Percentiles rank a stretch among this genome's conserved stretches.
phyloP scores from a whole-genome alignment of 352 stramenopile genomes.

The Phytophthora ohioensis region DNA sequence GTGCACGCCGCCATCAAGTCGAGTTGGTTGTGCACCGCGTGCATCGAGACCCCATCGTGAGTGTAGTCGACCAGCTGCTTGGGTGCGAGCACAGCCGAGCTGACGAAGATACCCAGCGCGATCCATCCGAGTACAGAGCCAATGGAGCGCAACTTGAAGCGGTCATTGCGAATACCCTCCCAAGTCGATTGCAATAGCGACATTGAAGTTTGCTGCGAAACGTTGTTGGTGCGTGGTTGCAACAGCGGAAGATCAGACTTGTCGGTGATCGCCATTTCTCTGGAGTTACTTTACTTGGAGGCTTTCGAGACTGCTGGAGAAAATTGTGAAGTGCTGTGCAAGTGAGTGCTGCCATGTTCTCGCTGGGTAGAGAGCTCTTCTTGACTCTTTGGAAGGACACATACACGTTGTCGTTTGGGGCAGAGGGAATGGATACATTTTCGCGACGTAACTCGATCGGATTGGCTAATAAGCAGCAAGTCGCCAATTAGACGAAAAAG shows the following conservation, averaged over 20 bases:
- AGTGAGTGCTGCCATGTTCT: constrained; percentile 21
- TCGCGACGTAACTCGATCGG: constrained; percentile 5
- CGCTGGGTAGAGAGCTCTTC: constrained; percentile 18
- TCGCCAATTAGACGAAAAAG: constrained; percentile 31
- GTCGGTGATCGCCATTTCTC: constrained; percentile 33
- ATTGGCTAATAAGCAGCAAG: constrained; percentile 19
- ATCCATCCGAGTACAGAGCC: constrained; percentile 61
- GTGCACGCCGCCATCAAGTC: constrained; percentile 62
- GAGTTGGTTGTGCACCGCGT: constrained; percentile 60
- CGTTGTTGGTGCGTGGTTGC: constrained; percentile 31
- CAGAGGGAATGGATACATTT: constrained; percentile 29
- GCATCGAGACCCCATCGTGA: constrained; percentile 47
- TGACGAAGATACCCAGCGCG: constrained; percentile 59
- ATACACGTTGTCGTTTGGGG: not conserved
- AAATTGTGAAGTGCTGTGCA: constrained; percentile 28
- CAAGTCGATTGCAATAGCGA: constrained; percentile 20
- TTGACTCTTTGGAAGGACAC: constrained; percentile 29
- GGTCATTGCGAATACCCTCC: constrained; percentile 42
- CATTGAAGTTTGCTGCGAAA: constrained; percentile 25
- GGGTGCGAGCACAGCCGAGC: constrained; percentile 34
- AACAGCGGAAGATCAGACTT: constrained; percentile 51
- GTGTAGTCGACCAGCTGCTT: constrained; percentile 50
- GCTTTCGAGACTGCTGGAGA: constrained; percentile 5
- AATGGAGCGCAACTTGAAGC: constrained; percentile 48
- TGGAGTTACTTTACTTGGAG: not conserved